Evolutionary conservation across 2,329 filamentous ascomycete species (phyloP), one percentile per base, ranked within the genome.

Genomic region (Aspergillus sp.): DNA sequence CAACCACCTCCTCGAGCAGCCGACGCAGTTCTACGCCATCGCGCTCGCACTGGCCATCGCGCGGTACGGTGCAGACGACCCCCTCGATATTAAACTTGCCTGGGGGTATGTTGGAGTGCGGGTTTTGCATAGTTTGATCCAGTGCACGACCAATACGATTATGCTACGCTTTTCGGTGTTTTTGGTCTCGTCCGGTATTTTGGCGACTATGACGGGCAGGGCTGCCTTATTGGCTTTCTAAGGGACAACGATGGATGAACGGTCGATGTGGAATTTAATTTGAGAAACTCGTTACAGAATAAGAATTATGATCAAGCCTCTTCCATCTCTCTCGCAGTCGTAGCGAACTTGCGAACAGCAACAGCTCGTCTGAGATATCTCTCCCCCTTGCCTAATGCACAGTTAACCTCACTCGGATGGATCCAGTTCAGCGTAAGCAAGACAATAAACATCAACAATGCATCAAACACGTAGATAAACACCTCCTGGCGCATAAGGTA

Each of bases 1-100:
- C 66, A 76, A 77, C 62, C 71, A 80, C 56, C 66, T 79, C 49
- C 65, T 73, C 56, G 76, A 80, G 66, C 76, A 79, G 62, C 77
- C 77, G 15, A 77, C 75, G 2, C 72, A 75, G 43, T 80, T 80
- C 68, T 80, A 79, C 65, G 76, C 75, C 17, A 60, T 74, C 19
- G 63, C 66, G 11, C 65, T 79, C 6, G 68, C 70, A 1, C 60
- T 80, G 37, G 73, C 73, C 1, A 46, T 73, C 6, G 58, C 54
- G 62, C 55, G 44, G 52, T 14, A 62, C 58, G n/a, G 48, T 57
- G 24, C 8, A 40, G 52, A 56, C 40, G 57, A 64, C n/a, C 9
- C 58, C 24, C 44, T 63, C 2, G 73, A 75, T 33, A 63, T 72
- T 0, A 49, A 62, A 3, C 63, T 79, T 31, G 77, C 77, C 3